Percentiles rank a stretch among this genome's conserved stretches.
phyloP scores from a whole-genome alignment of 139 green algal genomes.

The Desmodesmus armatus region DNA sequence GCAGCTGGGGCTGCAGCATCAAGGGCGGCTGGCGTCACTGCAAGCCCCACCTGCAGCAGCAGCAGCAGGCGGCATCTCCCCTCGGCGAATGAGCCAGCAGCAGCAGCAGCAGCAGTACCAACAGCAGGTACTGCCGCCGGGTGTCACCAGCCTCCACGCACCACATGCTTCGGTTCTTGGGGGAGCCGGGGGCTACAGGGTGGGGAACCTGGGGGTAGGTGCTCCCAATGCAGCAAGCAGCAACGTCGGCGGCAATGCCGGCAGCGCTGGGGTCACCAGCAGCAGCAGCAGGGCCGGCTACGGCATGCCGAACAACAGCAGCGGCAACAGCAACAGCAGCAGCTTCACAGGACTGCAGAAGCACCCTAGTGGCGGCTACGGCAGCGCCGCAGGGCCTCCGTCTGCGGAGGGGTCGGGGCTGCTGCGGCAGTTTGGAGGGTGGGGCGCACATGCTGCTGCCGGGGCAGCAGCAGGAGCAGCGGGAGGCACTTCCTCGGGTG shows the following conservation, averaged over 20 bases:
- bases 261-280: background rate
- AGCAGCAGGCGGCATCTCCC: background rate
- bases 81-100: too few relatives aligned
- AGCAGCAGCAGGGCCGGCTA: background rate
- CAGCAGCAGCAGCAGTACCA: constrained; percentile 29
- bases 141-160: constrained; percentile 17
- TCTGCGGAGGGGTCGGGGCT: background rate
- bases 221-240: background rate
- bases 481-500: background rate
- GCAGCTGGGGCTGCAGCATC: background rate
- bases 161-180: background rate
- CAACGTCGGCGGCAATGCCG: background rate
- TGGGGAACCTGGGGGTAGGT: background rate
- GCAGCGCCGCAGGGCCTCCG: too few relatives aligned
- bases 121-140: constrained; percentile 26
- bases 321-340: background rate
- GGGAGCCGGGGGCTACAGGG: background rate
- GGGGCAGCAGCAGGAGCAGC: background rate
- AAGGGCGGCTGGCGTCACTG: constrained; percentile 7
- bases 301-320: background rate
- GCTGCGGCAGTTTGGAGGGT: background rate
- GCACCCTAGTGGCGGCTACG: background rate
- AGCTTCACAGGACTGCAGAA: background rate
- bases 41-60: constrained; percentile 23
- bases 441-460: background rate